Conservation (phyloP, 345 rosid species). For the Erucastrum elatum region DNA sequence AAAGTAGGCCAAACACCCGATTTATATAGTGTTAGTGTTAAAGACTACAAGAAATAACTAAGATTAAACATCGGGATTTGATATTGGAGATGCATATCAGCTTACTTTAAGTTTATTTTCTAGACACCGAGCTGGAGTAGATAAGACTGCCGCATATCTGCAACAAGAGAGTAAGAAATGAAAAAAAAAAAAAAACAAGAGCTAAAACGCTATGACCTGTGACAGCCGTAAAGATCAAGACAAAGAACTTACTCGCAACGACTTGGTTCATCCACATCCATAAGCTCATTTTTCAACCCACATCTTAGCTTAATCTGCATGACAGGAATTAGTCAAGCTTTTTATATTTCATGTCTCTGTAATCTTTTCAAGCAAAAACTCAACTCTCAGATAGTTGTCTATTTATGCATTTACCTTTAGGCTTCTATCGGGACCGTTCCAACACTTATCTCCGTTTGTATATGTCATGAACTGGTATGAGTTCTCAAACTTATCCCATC, state of each 20-base stretch:
- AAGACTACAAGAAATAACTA: neutral
- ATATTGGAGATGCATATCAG: conserved; percentile 1
- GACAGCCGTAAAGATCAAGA: neutral
- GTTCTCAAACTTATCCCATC: conserved; percentile 83
- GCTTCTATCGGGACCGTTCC: conserved; percentile 98
- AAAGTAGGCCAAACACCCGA: conserved; percentile 1
- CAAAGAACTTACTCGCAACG: conserved; percentile 81
- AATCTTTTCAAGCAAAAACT: conserved; percentile 12
- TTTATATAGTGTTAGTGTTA: neutral
- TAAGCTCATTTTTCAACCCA: conserved; percentile 75
- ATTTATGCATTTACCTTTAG: conserved; percentile 54
- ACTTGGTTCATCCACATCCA: conserved; percentile 92
- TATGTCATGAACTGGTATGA: conserved; percentile 64
- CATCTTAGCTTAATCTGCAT: conserved; percentile 82
- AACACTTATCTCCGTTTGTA: conserved; percentile 79
- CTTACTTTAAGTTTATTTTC: conserved; percentile 77
- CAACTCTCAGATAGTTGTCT: neutral
- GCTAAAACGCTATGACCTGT: neutral
- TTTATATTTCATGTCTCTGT: neutral
- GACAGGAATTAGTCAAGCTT: conserved; percentile 1
- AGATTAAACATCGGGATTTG: neutral
- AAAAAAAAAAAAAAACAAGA: neutral
- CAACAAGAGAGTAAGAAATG: conserved; percentile 23
- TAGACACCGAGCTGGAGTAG: conserved; percentile 73
- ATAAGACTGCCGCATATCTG: conserved; percentile 73